Evolutionary conservation across 2,329 filamentous ascomycete genomes (phyloP).

Genomic region (Apiospora sp.): DNA sequence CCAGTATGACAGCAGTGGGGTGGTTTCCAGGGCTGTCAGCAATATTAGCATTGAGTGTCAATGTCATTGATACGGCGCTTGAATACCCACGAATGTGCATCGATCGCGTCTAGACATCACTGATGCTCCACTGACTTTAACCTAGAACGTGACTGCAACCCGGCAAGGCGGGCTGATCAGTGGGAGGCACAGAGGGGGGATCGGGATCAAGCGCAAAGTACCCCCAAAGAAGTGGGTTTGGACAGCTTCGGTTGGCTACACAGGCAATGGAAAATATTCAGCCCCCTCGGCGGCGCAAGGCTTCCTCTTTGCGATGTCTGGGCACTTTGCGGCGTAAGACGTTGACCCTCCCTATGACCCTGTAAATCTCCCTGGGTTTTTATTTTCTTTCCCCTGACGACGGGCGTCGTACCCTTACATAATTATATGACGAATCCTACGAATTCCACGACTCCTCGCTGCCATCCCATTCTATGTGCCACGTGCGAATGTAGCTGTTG

Average conservation of each 20-base stretch:
- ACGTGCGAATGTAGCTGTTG: constrained; percentile 13
- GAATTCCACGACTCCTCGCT: background rate
- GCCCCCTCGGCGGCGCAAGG: background rate
- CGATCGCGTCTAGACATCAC: no score
- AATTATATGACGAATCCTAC: background rate
- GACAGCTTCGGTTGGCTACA: background rate
- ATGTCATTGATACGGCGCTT: no score
- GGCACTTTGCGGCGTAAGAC: background rate
- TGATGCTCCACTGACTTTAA: background rate
- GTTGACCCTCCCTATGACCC: background rate
- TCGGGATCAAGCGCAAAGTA: background rate
- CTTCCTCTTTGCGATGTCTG: background rate
- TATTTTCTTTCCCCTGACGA: background rate
- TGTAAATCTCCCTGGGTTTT: background rate
- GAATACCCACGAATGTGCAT: no score
- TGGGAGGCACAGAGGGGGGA: background rate
- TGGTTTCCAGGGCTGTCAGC: background rate
- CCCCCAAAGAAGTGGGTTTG: background rate
- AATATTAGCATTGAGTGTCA: background rate
- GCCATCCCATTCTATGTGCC: background rate
- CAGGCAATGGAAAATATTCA: constrained; percentile 5
- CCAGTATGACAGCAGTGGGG: no score
- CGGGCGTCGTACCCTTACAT: background rate
- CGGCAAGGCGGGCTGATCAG: background rate
- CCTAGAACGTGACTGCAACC: background rate